Evolutionary conservation across 225 moss, liverwort and hornwort species (phyloP), one percentile per base, ranked within the genome.

Genomic region (Anthoceros angustus): DNA sequence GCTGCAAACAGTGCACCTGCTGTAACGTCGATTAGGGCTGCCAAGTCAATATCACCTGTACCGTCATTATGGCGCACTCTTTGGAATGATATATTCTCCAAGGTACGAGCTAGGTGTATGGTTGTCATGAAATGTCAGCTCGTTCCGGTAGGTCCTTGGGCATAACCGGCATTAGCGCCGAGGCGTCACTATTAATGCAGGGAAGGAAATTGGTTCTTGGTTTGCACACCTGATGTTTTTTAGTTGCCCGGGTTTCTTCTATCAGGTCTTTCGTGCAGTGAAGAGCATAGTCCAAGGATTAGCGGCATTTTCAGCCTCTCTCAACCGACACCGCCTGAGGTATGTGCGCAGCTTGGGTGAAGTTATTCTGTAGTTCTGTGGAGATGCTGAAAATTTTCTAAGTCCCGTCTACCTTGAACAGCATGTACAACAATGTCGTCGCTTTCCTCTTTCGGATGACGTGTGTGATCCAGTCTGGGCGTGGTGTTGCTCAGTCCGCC

Each of bases 261-360:
- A 25, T 38, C 16, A 92, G 92, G 78, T 92, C 48, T 92, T 92
- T 64, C 82, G 82, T 64, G 82, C 92, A 40, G 75, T 92, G 64
- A 77, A 84, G 61, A 84, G 86, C 64, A 88, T 92, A 55, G 60
- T 92, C 41, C 88, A 88, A 71, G 92, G 92, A 40, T 76, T 92
- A 41, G 72, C 83, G 26, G 88, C 92, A 43, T 92, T 92, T 74
- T 80, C 86, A 61, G 78, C 84, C 41, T 84, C 84, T 42, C 86
- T 88, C 70, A 92, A 88, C 77, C 84, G 88, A 5, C 92, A 88
- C 80, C 86, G 92, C 62, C 75, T 92, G 24, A 92, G 92, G 92
- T 92, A 69, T 63, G 32, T 5, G 2, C 23, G 8, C 7, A 23
- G 25, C 26, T 41, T 5, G 24, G 50, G 48, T 50, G 0, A 26